Evolutionary conservation across 2,329 filamentous ascomycete species (phyloP).

Genomic region (Aspergillus proliferans): DNA sequence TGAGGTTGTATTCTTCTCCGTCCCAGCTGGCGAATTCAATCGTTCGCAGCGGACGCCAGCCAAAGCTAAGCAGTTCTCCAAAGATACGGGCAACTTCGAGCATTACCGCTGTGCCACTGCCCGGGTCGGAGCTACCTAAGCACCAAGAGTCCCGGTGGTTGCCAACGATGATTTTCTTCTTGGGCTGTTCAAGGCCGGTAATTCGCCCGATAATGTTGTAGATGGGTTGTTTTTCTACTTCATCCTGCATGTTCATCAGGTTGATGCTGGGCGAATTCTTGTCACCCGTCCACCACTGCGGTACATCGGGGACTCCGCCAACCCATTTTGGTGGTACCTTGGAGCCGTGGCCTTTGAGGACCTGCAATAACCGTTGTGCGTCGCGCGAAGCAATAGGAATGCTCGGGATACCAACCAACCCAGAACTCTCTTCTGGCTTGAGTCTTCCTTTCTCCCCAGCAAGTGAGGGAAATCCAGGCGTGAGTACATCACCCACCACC

Average conservation of each 20-base stretch:
- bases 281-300: constrained; percentile 81
- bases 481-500: constrained; percentile 86
- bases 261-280: constrained; percentile 68
- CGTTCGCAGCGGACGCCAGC: constrained; percentile 87
- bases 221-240: constrained; percentile 72
- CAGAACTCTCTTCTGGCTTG: constrained; percentile 62
- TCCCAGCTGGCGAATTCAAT: constrained; percentile 98
- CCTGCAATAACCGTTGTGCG: constrained; percentile 70
- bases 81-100: constrained; percentile 83
- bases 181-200: constrained; percentile 70
- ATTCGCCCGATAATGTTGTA: constrained; percentile 89
- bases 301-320: constrained; percentile 68
- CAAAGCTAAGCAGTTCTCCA: constrained; percentile 65
- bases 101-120: constrained; percentile 84
- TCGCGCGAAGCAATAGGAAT: constrained; percentile 86
- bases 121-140: constrained; percentile 78
- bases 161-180: constrained; percentile 81
- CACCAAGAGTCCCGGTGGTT: constrained; percentile 93
- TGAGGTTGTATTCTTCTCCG: constrained; percentile 83
- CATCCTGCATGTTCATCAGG: constrained; percentile 80
- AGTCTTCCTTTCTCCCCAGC: constrained; percentile 54
- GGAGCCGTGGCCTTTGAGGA: constrained; percentile 68
- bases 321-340: constrained; percentile 65
- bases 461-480: constrained; percentile 67
- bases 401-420: constrained; percentile 77